Evolutionary conservation across 352 stramenopile species (phyloP).

Genomic region (Phytophthora meadii): DNA sequence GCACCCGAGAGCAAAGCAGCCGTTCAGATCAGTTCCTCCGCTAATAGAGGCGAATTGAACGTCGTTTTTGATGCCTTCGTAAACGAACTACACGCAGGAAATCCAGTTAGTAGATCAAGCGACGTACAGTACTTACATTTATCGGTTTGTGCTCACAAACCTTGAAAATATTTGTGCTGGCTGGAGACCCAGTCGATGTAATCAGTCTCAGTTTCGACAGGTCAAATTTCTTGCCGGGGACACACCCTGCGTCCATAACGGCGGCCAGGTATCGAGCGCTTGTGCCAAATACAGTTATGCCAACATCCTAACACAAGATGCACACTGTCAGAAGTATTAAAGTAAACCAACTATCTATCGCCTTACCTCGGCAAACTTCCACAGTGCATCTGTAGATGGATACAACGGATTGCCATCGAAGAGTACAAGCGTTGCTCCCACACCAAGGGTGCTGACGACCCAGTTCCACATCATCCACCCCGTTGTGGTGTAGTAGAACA

Average conservation of each 20-base stretch:
- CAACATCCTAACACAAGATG: constrained; percentile 39
- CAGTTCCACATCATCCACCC: constrained; percentile 93
- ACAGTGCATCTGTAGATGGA: constrained; percentile 55
- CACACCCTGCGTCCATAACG: constrained; percentile 75
- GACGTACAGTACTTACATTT: background rate
- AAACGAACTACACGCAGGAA: constrained; percentile 57
- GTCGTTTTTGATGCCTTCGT: constrained; percentile 74
- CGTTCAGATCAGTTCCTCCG: constrained; percentile 83
- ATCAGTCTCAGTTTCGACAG: constrained; percentile 73
- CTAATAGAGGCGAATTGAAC: constrained; percentile 87
- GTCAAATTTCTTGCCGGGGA: constrained; percentile 67
- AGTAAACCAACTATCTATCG: background rate
- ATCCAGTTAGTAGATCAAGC: constrained; percentile 1
- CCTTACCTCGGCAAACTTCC: constrained; percentile 62
- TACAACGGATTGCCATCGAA: constrained; percentile 85
- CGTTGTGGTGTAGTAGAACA: constrained; percentile 87
- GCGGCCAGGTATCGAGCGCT: constrained; percentile 78
- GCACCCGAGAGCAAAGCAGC: constrained; percentile 79
- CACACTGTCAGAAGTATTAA: too few species aligned
- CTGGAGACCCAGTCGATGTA: constrained; percentile 75
- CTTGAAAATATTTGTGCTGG: constrained; percentile 82
- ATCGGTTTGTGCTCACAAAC: constrained; percentile 11
- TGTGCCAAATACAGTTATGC: constrained; percentile 76
- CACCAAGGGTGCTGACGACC: constrained; percentile 73
- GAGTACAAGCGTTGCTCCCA: constrained; percentile 77